Base-by-base conservation (phyloP, 2,329 filamentous ascomycete genomes). In the Cadophora sp. region DNA sequence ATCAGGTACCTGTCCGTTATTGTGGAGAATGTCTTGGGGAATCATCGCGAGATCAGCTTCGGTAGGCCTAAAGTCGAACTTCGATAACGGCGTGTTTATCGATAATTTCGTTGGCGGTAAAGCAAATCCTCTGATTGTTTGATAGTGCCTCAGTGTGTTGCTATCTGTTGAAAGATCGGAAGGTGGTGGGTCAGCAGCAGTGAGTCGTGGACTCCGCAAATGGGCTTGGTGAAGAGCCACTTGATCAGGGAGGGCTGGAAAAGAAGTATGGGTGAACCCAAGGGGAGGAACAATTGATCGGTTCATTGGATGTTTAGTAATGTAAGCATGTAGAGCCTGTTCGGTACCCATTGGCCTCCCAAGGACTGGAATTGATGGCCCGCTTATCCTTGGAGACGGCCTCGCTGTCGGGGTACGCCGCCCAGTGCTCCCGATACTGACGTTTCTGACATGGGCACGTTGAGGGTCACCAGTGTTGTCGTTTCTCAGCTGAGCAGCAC, bases 141-240 rank as follows among this genome's bases (percentile, higher is more conserved):
- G 87, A 73, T 90, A 92, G 61, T 61, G 75, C 70, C 66, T 77
- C 4, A 69, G 72, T 13, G 63, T 51, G 20, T 73, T 36, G 7
- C 71, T 70, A 4, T 69, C 64, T 39, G 73, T 66, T 20, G 76
- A 33, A 13, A 79, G 72, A 45, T 74, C 74, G 33, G 63, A 22
- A 56, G 64, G 60, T 14, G 60, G n/a, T 39, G 60, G 2, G 50
- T 67, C 67, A 20, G 66, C 59, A 18, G 73, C 60, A 18, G 73
- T 62, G 22, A 85, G 79, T 0, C 80, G 70, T 4, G 87, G 87
- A 70, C 84, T 87, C 27, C 83, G 82, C 33, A 89, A 78, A 73
- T 87, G 80, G 53, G 83, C 82, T 76, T 89, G 86, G 72, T 90
- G 88, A 8, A 90, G 78, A n/a, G 82, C 83, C 33, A 80, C 81